Base-by-base conservation (phyloP, 495 filamentous ascomycete species). In the Friedmanniomyces simplex region DNA sequence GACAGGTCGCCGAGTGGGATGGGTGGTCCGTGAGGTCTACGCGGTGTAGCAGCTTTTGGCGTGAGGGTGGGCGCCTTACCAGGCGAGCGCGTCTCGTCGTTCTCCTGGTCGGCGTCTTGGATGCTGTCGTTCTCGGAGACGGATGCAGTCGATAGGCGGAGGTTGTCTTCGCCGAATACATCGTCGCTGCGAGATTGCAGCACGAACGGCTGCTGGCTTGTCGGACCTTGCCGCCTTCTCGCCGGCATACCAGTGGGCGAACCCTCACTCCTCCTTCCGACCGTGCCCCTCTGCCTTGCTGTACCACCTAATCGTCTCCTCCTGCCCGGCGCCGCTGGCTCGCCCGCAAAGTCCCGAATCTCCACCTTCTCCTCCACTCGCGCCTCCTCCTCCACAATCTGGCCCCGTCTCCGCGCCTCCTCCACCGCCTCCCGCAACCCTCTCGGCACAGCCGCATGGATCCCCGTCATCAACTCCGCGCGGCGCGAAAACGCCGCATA, bases 391-490 rank as follows among this genome's bases (percentile, higher is more conserved):
- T 21, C 50, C 37, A 21, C 47, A 20, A 81, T 80, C 58, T 85
- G 83, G 14, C 84, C 84, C 60, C 83, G 70, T 41, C 68, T 66
- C 62, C 77, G 82, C 20, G 84, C 84, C 66, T 83, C 78, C 22
- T 64, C 55, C 12, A 79, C 82, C 16, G 71, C 71, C 7, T 55
- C 56, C 22, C 20, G 12, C 50, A 72, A 22, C 21, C 52, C 69
- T 12, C 61, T 46, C 0, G 83, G 81, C 28, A 86, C 70, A 0
- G 62, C 66, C 0, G 85, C 84, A 57, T 88, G 83, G 25, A 87
- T 82, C 2, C 76, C 78, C 16, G 82, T 82, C 82, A 85, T 84
- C 25, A 87, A 64, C 63, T 72, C 78, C 16, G 84, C 84, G 58
- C 85, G 75, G 46, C 77, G 74, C 50, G 77, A 73, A 66, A 81